Evolutionary conservation across 768 basidiomycete genomes (phyloP), one percentile per base, ranked within the genome.

Genomic region (Leccinum subtestaceum): DNA sequence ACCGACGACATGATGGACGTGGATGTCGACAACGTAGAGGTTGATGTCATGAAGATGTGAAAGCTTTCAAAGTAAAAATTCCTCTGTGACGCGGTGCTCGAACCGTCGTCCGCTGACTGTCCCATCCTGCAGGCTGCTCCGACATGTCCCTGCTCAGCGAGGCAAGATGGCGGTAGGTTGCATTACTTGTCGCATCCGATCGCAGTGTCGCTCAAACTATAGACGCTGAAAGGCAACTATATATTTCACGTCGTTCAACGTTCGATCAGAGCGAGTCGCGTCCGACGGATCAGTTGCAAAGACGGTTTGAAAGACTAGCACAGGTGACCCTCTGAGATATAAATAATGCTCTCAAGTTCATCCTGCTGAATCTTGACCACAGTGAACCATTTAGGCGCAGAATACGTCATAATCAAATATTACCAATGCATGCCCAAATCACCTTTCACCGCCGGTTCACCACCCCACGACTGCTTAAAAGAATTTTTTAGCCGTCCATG

Each of bases 291-390:
- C 81, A 89, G 43, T 36, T 93, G 82, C 60, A 38, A 95, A 92
- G 97, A 98, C 68, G 95, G 98, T 66, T 79, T 95, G 55, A 97
- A 98, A 69, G 83, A 89, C 55, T 89, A 93, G 32, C 93, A 97
- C 69, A 93, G 86, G 77, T 87, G 60, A 63, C 68, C 23, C 63
- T 70, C 10, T 72, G 68, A 50, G 79, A 82, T 25, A 75, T 73
- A n/a, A 69, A 74, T 36, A 73, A 70, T 62, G 82, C 85, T 19
- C 83, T 86, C 52, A 95, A 94, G 74, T 95, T 97, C 57, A 86
- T 96, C 1, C 75, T 99, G 49, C 79, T 98, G 32, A 95, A 88
- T 66, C 82, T 96, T 62, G 96, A 99, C 75, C 86, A 95, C 36
- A 34, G 5, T 34, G 32, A 34, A 12, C 32, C 12, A 13, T 36